Evolutionary conservation across 202 grass and related monocot species (phyloP), one percentile per base, ranked within the genome.

Genomic region (Brachypodium distachyon): DNA sequence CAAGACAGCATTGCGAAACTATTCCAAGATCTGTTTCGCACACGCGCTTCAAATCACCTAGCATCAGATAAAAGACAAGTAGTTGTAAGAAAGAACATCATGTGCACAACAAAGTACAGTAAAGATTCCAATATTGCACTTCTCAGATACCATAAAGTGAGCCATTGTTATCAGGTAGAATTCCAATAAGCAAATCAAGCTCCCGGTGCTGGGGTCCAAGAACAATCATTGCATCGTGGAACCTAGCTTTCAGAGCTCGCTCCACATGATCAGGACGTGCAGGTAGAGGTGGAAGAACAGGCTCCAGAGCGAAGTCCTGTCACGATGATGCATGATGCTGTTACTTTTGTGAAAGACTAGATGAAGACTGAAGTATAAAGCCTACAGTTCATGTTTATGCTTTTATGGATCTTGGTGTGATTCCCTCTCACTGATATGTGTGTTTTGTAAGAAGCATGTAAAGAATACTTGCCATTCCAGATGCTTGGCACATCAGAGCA

Each of bases 11-110:
- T 37, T 96, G 93, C 0, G 93, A 96, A 68, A 96, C 87, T 82
- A 96, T 68, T 65, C 93, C 89, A 44, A 96, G 87, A 71, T 96
- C 89, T 21, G 88, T 96, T 86, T 96, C 93, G 13, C 93, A 96
- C 12, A 96, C 82, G 4, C 93, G 86, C 54, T 96, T 96, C 85
- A 96, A 56, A 79, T 92, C 89, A 87, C 93, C 90, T 93, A 85
- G 59, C 43, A 34, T 70, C 26, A 72, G 17, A 84, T 7, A 46
- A 22, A 37, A 72, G 18, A 80, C 25, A 48, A 50, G 29, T 29
- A 76, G 48, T 17, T 58, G 67, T 61, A 17, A 50, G 36, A 27
- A 48, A 12, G 16, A 78, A 50, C 61, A 64, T 57, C 13, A 41
- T 19, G 1, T 55, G 28, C 42, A 77, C 57, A 66, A 56, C 43